Evolutionary conservation across 2,329 filamentous ascomycete genomes (phyloP).

Genomic region (Stagonosporopsis vannaccii): DNA sequence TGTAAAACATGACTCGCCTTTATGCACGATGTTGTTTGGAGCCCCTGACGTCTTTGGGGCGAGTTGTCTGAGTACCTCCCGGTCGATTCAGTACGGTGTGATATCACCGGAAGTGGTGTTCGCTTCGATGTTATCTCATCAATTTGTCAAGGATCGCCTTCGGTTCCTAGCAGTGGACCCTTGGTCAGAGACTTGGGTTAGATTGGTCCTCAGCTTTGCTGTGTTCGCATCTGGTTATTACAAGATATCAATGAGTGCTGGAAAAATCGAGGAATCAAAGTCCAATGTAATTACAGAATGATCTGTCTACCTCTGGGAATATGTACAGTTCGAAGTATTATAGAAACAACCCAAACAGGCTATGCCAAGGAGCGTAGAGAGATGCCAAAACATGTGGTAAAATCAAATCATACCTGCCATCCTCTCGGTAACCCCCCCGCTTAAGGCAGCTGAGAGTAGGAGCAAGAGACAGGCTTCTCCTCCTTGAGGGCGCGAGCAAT

Average conservation of each 20-base stretch:
- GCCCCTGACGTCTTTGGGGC: background rate
- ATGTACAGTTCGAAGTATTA: constrained; percentile 10
- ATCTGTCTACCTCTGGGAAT: constrained; percentile 2
- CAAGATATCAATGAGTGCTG: background rate
- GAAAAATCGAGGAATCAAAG: background rate
- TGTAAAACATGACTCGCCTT: background rate
- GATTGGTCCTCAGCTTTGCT: no score
- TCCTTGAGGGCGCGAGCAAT: constrained; percentile 34
- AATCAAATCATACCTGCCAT: background rate
- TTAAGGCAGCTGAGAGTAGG: constrained; percentile 22
- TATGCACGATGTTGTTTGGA: background rate
- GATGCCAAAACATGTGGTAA: background rate
- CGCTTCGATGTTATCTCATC: background rate
- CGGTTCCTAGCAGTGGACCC: no score
- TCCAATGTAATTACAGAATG: background rate
- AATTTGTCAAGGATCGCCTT: no score
- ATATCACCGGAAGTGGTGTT: background rate
- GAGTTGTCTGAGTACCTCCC: background rate
- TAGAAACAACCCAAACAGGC: background rate
- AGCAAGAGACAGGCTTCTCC: constrained; percentile 26
- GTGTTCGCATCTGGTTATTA: no score
- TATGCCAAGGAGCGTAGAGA: constrained; percentile 1
- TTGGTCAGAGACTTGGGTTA: no score
- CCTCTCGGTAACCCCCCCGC: no score
- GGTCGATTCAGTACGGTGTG: background rate